Evolutionary conservation across 164 flowering plant genomes (phyloP), one percentile per base, ranked within the genome.

Genomic region (Hamamelis virginiana): DNA sequence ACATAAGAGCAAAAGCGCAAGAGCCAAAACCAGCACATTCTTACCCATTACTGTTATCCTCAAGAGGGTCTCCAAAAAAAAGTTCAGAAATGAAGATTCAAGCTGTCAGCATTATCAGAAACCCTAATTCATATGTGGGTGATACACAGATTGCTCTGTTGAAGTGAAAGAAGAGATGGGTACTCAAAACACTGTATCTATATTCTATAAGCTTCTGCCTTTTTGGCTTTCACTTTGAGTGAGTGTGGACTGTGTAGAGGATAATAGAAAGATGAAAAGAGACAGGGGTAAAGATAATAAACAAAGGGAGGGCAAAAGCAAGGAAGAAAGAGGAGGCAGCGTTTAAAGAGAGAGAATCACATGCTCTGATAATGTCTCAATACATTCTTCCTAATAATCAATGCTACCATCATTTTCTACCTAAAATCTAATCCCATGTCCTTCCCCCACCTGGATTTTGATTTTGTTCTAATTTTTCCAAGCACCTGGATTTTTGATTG

Each of bases 1-100:
- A 78, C 75, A 56, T 1, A 86, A 67, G 16, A 90, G 63, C 74
- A 85, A 52, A 74, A 86, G 70, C 22, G 81, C 63, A 67, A 87
- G 62, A 68, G 68, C 69, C 65, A 82, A 59, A 65, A 76, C 76
- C 66, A 78, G 43, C 71, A 78, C 71, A 68, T 72, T 79, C 69
- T 61, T 84, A 22, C 82, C 85, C 88, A 82, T 80, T 51, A 60
- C 71, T 64, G 16, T 1, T 43, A 19, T 19, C 18, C 59, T 56
- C 64, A 26, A 58, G 14, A 62, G 15, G 56, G 47, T 61, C n/a
- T 16, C 19, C 45, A 61, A 57, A 15, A 52, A n/a, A 47, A 33
- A 33, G 38, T 25, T 65, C 60, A 50, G 65, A 61, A 57, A 27
- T 13, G 46, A 43, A 69, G 74, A 68, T 64, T 74, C 74, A 76